Evolutionary conservation across 495 filamentous ascomycete species (phyloP).

Genomic region (Articulospora tetracladia): DNA sequence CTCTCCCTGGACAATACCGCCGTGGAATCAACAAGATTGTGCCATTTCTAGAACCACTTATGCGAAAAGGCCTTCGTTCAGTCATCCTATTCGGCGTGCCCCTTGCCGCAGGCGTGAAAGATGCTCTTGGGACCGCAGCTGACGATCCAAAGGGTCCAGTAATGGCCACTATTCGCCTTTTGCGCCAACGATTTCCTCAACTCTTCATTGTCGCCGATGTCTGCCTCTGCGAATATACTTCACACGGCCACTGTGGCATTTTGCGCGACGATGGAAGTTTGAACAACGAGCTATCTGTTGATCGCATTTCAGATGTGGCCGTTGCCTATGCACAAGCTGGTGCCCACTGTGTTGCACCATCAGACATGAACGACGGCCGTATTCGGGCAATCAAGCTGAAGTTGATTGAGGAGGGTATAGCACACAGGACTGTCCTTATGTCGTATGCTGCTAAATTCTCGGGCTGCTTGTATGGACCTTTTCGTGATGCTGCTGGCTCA

Average conservation of each 20-base stretch:
- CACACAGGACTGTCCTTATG: conserved; percentile 88
- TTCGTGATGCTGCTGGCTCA: conserved; percentile 93
- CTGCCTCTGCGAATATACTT: conserved; percentile 97
- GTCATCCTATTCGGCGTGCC: conserved; percentile 97
- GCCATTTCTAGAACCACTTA: conserved; percentile 78
- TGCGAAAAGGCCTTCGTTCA: conserved; percentile 82
- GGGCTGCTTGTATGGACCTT: conserved; percentile 93
- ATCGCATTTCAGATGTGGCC: conserved; percentile 89
- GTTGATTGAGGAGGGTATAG: conserved; percentile 85
- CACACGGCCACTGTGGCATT: conserved; percentile 97
- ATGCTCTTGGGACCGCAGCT: conserved; percentile 87
- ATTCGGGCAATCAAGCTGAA: conserved; percentile 96
- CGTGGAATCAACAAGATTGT: conserved; percentile 82
- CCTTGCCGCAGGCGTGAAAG: conserved; percentile 71
- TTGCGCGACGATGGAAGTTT: conserved; percentile 85
- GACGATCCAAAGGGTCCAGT: conserved; percentile 93
- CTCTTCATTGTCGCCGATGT: conserved; percentile 91
- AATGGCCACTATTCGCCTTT: conserved; percentile 74
- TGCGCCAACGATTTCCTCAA: conserved; percentile 78
- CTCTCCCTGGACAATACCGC: conserved; percentile 82
- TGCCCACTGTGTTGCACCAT: conserved; percentile 93
- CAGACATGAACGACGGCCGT: conserved; percentile 98
- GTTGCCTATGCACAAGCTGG: conserved; percentile 90
- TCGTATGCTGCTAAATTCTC: conserved; percentile 97
- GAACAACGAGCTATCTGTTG: conserved; percentile 88